A percentile compares a stretch with the other conserved stretches of the same genome.
Evolutionary conservation across 257 asterid species (phyloP).

Genomic region (Verbena officinalis): DNA sequence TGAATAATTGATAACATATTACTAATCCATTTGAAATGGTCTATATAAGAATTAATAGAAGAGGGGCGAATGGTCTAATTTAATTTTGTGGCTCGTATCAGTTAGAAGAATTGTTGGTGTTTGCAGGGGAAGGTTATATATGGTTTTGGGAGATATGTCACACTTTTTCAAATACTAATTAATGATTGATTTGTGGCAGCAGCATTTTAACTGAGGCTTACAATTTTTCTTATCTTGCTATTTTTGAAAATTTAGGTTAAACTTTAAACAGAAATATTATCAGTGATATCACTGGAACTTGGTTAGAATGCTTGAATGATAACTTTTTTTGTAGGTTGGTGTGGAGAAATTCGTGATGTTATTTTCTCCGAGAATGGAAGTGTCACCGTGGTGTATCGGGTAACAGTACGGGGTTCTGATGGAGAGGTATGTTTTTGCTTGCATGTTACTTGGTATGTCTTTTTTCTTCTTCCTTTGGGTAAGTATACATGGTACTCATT

Average conservation of each 20-base stretch:
- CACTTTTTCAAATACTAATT: too few relatives aligned
- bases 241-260: conserved; percentile 4
- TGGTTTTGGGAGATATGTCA: too few relatives aligned
- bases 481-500: background rate
- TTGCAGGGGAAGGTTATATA: too few relatives aligned
- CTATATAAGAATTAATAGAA: too few relatives aligned
- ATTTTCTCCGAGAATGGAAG: conserved; percentile 85
- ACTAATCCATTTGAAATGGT: too few relatives aligned
- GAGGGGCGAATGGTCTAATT: too few relatives aligned
- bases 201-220: conserved; percentile 9
- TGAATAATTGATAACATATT: background rate
- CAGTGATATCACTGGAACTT: conserved; percentile 15
- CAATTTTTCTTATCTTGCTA: conserved; percentile 2
- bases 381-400: conserved; percentile 94
- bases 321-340: conserved; percentile 69
- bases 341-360: conserved; percentile 96
- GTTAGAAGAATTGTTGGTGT: too few relatives aligned
- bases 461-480: too few relatives aligned
- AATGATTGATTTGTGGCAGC: too few relatives aligned
- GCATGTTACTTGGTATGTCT: conserved; percentile 24
- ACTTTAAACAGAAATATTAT: conserved; percentile 12
- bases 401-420: conserved; percentile 89
- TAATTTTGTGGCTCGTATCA: too few relatives aligned
- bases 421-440: conserved; percentile 72
- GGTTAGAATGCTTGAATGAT: conserved; percentile 9